Evolutionary conservation across 2,329 filamentous ascomycete genomes (phyloP).

Genomic region (Lachnellula occidentalis): DNA sequence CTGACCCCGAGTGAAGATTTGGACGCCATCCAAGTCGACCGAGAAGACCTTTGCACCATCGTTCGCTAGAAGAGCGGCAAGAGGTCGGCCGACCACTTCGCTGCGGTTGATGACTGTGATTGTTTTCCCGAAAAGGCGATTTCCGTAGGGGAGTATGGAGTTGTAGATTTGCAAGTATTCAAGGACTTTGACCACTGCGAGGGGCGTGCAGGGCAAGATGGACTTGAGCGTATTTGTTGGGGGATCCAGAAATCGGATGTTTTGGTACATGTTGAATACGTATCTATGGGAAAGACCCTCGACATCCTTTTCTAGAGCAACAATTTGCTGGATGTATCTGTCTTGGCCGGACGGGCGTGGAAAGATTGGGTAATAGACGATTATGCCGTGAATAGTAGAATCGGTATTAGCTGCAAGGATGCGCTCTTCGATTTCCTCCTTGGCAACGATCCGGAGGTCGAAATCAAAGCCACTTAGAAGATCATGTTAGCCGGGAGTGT

Average conservation of each 20-base stretch:
- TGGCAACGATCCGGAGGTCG: slow-evolving; percentile 74
- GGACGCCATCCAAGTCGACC: slow-evolving; percentile 85
- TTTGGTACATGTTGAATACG: slow-evolving; percentile 99
- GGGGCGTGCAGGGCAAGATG: slow-evolving; percentile 89
- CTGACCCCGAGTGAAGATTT: slow-evolving; percentile 84
- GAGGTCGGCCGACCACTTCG: slow-evolving; percentile 88
- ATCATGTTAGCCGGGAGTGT: slow-evolving; percentile 1
- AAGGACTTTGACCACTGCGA: slow-evolving; percentile 94
- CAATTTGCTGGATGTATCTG: slow-evolving; percentile 92
- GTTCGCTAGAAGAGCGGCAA: slow-evolving; percentile 90
- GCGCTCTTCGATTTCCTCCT: slow-evolving; percentile 84
- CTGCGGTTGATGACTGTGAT: slow-evolving; percentile 95
- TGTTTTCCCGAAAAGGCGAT: slow-evolving; percentile 86
- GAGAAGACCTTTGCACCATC: slow-evolving; percentile 95
- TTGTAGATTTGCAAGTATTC: slow-evolving; percentile 97
- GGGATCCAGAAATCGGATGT: slow-evolving; percentile 86
- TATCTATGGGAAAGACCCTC: slow-evolving; percentile 91
- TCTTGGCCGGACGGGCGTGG: slow-evolving; percentile 74
- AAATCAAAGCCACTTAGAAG: slow-evolving; percentile 75
- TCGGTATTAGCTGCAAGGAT: slow-evolving; percentile 83
- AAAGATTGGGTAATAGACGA: slow-evolving; percentile 98
- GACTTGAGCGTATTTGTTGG: slow-evolving; percentile 76
- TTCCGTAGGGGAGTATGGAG: slow-evolving; percentile 84
- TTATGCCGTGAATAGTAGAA: slow-evolving; percentile 72
- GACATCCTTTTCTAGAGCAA: slow-evolving; percentile 86